These are phyloP conservation scores for Aspergillus floridensis DNA, from an alignment of 2,329 filamentous ascomycete species.

Conservation along the genomic window DNA sequence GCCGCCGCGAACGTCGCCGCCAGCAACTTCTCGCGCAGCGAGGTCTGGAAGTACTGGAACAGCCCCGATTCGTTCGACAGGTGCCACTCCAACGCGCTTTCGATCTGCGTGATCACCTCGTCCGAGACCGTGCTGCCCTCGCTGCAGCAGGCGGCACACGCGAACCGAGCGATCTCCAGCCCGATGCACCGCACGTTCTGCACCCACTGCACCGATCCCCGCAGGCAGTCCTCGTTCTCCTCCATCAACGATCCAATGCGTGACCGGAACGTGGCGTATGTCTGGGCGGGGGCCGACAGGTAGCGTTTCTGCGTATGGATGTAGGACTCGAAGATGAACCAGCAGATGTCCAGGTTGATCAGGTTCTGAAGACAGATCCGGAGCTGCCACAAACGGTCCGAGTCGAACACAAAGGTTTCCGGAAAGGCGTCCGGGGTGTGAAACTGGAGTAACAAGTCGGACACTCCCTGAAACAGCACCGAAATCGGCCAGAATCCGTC, in stretches of 20 bases:
- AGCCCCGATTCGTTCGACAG: slow-evolving; percentile 33
- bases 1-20: slow-evolving; percentile 31
- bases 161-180: slow-evolving; percentile 44
- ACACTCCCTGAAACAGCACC: slow-evolving; percentile 48
- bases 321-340: slow-evolving; percentile 48
- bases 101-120: slow-evolving; percentile 34
- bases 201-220: slow-evolving; percentile 29
- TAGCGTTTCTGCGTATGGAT: slow-evolving; percentile 32
- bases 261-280: slow-evolving; percentile 36
- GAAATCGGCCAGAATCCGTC: slow-evolving; percentile 36
- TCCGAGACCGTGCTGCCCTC: slow-evolving; percentile 30
- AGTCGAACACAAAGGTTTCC: slow-evolving; percentile 58
- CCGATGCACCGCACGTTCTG: slow-evolving; percentile 39
- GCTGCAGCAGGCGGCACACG: slow-evolving; percentile 31
- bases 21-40: slow-evolving; percentile 35
- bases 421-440: slow-evolving; percentile 44
- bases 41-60: slow-evolving; percentile 34
- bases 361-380: slow-evolving; percentile 54
- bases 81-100: slow-evolving; percentile 34
- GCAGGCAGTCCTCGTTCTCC: slow-evolving; percentile 27
- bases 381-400: slow-evolving; percentile 53
- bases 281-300: slow-evolving; percentile 29
- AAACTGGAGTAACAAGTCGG: slow-evolving; percentile 44
- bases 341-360: slow-evolving; percentile 55
- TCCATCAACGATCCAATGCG: slow-evolving; percentile 42